Conservation (phyloP, 768 basidiomycete species). For the Kondoa malvinella region DNA sequence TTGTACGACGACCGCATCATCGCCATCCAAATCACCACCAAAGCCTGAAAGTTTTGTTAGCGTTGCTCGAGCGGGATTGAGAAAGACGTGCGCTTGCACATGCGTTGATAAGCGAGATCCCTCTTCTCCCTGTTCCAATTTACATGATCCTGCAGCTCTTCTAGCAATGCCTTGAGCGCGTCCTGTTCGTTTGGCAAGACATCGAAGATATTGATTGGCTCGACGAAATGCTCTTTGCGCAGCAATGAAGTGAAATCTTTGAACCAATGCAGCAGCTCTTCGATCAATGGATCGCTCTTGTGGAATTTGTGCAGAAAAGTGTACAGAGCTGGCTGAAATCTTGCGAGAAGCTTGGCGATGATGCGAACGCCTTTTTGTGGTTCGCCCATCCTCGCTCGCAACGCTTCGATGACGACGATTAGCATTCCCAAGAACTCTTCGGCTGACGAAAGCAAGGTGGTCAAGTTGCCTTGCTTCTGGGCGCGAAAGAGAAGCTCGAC, state of each 20-base stretch:
- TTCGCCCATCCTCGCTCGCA: slow-evolving; percentile 16
- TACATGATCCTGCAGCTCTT: slow-evolving; percentile 19
- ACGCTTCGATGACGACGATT: slow-evolving; percentile 22
- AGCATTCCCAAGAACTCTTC: slow-evolving; percentile 19
- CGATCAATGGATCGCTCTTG: slow-evolving; percentile 16
- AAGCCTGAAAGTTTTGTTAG: not conserved
- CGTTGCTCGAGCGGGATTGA: not conserved
- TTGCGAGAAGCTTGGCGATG: slow-evolving; percentile 16
- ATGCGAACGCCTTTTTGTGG: slow-evolving; percentile 21
- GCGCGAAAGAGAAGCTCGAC: slow-evolving; percentile 13
- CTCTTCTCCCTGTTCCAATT: slow-evolving; percentile 14
- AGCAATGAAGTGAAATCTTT: slow-evolving; percentile 17
- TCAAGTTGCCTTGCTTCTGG: slow-evolving; percentile 12
- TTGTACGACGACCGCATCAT: slow-evolving; percentile 18
- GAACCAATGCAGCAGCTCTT: slow-evolving; percentile 20
- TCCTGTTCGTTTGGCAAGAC: slow-evolving; percentile 9
- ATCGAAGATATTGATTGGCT: slow-evolving; percentile 16
- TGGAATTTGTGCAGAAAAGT: slow-evolving; percentile 16
- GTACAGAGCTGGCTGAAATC: slow-evolving; percentile 16
- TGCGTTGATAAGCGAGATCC: slow-evolving; percentile 1
- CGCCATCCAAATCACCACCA: slow-evolving; percentile 20
- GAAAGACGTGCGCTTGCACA: not conserved
- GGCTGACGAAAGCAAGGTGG: slow-evolving; percentile 4
- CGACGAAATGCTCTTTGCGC: slow-evolving; percentile 17
- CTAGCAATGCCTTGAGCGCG: slow-evolving; percentile 17